A percentile compares a stretch with the other conserved stretches of the same genome.
These are phyloP conservation scores for Ampelomyces quisqualis DNA, from an alignment of 2,329 filamentous ascomycete species.

Conservation along the genomic window DNA sequence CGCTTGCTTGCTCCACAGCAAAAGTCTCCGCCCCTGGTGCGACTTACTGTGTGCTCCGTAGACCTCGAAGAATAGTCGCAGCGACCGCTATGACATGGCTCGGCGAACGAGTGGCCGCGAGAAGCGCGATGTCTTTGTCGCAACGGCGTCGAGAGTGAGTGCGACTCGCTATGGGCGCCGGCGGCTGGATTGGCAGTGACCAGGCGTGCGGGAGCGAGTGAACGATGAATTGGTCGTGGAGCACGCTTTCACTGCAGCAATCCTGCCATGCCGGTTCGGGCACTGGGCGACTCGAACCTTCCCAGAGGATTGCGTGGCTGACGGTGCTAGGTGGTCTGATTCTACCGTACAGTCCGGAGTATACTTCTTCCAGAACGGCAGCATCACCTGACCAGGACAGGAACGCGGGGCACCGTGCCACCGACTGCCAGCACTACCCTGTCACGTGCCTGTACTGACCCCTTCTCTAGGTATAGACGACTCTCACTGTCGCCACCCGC, in stretches of 20 bases:
- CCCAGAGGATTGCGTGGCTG: too few relatives aligned
- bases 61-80: not conserved
- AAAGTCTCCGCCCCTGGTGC: constrained; percentile 1
- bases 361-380: too few relatives aligned
- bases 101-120: not conserved
- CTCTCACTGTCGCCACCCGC: too few relatives aligned
- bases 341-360: too few relatives aligned
- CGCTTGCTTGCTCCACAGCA: not conserved
- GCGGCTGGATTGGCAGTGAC: constrained; percentile 1
- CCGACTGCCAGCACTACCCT: too few relatives aligned
- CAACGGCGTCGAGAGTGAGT: constrained; percentile 2
- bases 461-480: too few relatives aligned
- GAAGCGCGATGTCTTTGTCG: constrained; percentile 2
- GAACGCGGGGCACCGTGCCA: too few relatives aligned
- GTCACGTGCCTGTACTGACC: too few relatives aligned
- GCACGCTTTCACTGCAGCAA: constrained; percentile 1
- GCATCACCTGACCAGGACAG: too few relatives aligned
- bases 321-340: too few relatives aligned
- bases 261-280: not conserved
- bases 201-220: constrained; percentile 15
- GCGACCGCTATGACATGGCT: constrained; percentile 2
- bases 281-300: not conserved
- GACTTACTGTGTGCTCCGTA: not conserved
- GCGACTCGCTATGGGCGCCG: constrained; percentile 1
- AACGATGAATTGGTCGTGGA: constrained; percentile 16